phyloP scores from a whole-genome alignment of 2,329 filamentous ascomycete genomes.

The Fusarium sp. region DNA sequence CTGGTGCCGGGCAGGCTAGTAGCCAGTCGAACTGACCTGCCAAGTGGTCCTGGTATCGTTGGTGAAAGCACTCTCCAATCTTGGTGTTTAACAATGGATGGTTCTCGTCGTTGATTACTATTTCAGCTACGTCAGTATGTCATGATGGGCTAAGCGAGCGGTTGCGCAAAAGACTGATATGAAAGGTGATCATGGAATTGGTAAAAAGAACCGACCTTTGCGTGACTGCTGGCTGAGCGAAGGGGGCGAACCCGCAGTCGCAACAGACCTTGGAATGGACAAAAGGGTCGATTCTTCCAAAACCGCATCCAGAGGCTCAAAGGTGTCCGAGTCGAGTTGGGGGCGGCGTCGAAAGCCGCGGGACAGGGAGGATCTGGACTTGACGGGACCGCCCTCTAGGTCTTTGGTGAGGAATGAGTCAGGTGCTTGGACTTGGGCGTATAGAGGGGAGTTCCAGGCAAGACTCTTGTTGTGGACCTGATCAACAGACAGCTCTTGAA shows the following conservation, averaged over 20 bases:
- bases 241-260: slow-evolving; percentile 1
- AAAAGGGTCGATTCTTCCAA: slow-evolving; percentile 41
- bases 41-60: slow-evolving; percentile 55
- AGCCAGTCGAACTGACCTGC: slow-evolving; percentile 64
- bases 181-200: background rate
- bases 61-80: slow-evolving; percentile 37
- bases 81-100: slow-evolving; percentile 42
- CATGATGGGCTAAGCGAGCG: background rate
- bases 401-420: slow-evolving; percentile 1
- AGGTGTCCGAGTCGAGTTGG: slow-evolving; percentile 45
- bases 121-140: slow-evolving; percentile 22
- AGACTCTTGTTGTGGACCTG: slow-evolving; percentile 40
- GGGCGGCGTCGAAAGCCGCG: slow-evolving; percentile 45
- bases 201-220: slow-evolving; percentile 29
- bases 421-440: slow-evolving; percentile 10
- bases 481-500: slow-evolving; percentile 43
- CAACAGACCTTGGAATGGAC: slow-evolving; percentile 10
- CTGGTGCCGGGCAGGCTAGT: slow-evolving; percentile 51
- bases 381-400: slow-evolving; percentile 20
- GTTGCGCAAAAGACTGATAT: background rate
- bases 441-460: slow-evolving; percentile 20
- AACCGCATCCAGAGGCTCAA: slow-evolving; percentile 48
- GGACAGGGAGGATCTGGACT: slow-evolving; percentile 26
- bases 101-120: slow-evolving; percentile 14
- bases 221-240: background rate